Conservation (phyloP, 371 early-diverging fungal species). For the Mucor circinelloides region DNA sequence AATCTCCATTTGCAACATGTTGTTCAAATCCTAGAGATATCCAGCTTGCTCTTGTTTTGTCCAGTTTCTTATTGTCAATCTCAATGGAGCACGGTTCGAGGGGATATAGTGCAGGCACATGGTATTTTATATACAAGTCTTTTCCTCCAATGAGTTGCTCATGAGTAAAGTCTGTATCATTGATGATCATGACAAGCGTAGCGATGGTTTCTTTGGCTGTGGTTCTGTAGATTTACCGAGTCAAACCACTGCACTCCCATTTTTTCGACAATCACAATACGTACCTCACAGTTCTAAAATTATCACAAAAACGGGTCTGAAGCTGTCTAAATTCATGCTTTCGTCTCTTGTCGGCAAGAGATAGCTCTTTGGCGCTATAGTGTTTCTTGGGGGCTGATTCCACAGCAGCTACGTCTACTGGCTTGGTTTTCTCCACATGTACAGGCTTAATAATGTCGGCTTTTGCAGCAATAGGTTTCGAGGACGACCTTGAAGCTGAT, state of each 20-base stretch:
- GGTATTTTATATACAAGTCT: conserved; percentile 35
- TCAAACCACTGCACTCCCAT: background rate
- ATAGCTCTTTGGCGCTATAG: conserved; percentile 20
- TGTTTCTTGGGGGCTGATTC: background rate
- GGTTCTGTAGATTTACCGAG: background rate
- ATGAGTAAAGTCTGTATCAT: conserved; percentile 38
- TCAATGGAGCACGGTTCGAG: conserved; percentile 53
- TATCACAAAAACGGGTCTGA: conserved; percentile 51
- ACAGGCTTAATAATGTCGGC: background rate
- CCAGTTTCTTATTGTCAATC: conserved; percentile 46
- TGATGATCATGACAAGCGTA: conserved; percentile 22
- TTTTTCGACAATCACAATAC: too few relatives aligned
- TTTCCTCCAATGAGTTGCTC: conserved; percentile 32
- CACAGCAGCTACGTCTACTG: background rate
- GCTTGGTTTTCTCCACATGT: background rate
- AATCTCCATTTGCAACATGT: conserved; percentile 35
- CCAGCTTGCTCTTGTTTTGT: conserved; percentile 37
- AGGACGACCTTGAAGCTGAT: conserved; percentile 1
- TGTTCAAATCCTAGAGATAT: conserved; percentile 56
- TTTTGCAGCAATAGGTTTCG: background rate
- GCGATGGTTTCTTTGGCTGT: conserved; percentile 2
- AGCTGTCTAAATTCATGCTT: conserved; percentile 43
- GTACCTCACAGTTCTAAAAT: conserved; percentile 33
- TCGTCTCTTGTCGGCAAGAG: conserved; percentile 32
- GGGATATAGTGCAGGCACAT: conserved; percentile 53